A percentile compares a stretch with the other conserved stretches of the same genome.
These are phyloP conservation scores for Fistulifera pelliculosa DNA, from an alignment of 108 stramenopile species.

Conservation along the genomic window DNA sequence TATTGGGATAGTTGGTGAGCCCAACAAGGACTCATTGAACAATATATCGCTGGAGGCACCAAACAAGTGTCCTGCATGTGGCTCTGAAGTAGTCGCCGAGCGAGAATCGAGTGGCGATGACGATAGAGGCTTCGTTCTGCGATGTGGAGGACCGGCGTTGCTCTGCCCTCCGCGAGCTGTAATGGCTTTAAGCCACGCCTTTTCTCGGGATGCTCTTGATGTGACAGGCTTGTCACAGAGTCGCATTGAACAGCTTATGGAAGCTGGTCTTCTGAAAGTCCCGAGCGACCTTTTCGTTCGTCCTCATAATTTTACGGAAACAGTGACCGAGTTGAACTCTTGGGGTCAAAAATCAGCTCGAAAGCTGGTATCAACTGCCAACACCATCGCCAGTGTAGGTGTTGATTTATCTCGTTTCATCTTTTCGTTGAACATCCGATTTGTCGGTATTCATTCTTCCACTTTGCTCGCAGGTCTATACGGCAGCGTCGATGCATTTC, in stretches of 20 bases:
- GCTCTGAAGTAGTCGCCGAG: constrained; percentile 41
- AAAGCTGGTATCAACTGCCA: constrained; percentile 38
- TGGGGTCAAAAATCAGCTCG: constrained; percentile 69
- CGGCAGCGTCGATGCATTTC: constrained; percentile 41
- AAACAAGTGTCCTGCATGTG: constrained; percentile 62
- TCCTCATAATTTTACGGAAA: constrained; percentile 14
- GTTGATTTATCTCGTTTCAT: constrained; percentile 59
- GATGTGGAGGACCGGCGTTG: constrained; percentile 68
- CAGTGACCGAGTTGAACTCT: constrained; percentile 42
- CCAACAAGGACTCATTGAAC: constrained; percentile 2
- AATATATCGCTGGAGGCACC: constrained; percentile 53
- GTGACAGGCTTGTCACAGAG: constrained; percentile 69
- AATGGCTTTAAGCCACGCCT: constrained; percentile 58
- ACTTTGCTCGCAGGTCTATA: constrained; percentile 52
- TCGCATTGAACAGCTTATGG: constrained; percentile 52
- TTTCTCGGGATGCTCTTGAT: constrained; percentile 68
- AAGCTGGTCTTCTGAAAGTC: constrained; percentile 34
- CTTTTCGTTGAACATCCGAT: constrained; percentile 65
- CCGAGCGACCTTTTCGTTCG: constrained; percentile 62
- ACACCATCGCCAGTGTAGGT: constrained; percentile 33
- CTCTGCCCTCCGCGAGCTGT: constrained; percentile 70
- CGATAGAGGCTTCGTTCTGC: constrained; percentile 51
- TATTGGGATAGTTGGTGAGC: constrained; percentile 9
- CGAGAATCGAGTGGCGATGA: constrained; percentile 9
- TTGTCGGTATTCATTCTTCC: constrained; percentile 61